Conservation (phyloP, 345 rosid genomes). For the Ceriops tagal region DNA sequence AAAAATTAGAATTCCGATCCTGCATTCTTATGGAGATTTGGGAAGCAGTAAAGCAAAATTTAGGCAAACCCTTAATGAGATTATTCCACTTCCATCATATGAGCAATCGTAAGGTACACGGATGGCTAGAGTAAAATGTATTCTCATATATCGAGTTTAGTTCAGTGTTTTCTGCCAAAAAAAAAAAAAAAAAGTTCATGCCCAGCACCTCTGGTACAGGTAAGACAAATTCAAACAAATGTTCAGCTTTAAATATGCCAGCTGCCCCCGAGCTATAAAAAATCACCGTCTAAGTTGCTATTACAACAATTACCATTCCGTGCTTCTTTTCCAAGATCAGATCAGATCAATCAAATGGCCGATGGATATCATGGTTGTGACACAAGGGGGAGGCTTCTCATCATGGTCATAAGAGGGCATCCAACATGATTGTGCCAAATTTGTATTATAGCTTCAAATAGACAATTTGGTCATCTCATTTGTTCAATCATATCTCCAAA, state of each 20-base stretch:
- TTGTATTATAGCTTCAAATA: neutral
- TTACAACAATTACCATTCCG: conserved; percentile 60
- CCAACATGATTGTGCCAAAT: conserved; percentile 31
- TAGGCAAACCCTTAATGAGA: neutral
- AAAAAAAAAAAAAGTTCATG: conserved; percentile 3
- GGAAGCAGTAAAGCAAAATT: neutral
- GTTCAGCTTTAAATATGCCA: conserved; percentile 59
- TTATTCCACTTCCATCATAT: neutral
- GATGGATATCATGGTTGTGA: conserved; percentile 49
- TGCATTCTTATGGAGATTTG: neutral
- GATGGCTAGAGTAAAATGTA: neutral
- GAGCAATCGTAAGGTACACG: neutral
- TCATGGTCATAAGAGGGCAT: conserved; percentile 55
- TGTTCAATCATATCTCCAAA: neutral
- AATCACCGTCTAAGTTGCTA: conserved; percentile 25
- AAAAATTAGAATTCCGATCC: neutral
- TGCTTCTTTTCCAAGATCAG: conserved; percentile 53
- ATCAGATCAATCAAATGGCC: conserved; percentile 57
- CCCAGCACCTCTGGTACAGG: conserved; percentile 22
- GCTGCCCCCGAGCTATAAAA: conserved; percentile 42
- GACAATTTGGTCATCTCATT: neutral
- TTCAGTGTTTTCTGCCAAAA: conserved; percentile 7
- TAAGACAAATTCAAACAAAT: conserved; percentile 39
- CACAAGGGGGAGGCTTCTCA: conserved; percentile 71
- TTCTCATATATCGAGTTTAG: neutral